These are phyloP conservation scores for Candida sithepensis DNA, from an alignment of 805 yeast species.

Conservation along the genomic window DNA sequence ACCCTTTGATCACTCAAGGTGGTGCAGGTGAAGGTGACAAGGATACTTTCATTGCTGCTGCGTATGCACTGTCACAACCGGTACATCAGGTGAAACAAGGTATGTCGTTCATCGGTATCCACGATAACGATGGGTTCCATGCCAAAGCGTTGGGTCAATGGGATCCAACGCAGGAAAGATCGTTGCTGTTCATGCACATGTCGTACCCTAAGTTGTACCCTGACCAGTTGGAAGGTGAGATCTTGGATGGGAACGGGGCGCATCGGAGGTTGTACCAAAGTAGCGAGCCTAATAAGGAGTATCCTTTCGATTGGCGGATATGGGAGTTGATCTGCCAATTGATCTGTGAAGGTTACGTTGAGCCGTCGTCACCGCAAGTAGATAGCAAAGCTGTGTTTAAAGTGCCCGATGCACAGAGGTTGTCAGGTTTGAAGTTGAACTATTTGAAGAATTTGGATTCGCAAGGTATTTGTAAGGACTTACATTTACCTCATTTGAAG, in stretches of 20 bases:
- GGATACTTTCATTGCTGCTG: conserved; percentile 72
- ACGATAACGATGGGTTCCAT: conserved; percentile 31
- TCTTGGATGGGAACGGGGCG: conserved; percentile 9
- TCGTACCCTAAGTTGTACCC: conserved; percentile 53
- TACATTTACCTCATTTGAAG: conserved; percentile 35
- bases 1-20: conserved; percentile 66
- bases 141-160: conserved; percentile 44
- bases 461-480: conserved; percentile 27
- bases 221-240: conserved; percentile 18
- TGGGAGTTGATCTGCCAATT: conserved; percentile 37
- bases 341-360: conserved; percentile 27
- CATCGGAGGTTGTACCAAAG: conserved; percentile 33
- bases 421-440: conserved; percentile 26
- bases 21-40: conserved; percentile 78
- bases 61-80: conserved; percentile 35
- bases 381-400: conserved; percentile 17
- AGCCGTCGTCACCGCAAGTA: no score
- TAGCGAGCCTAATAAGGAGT: conserved; percentile 20
- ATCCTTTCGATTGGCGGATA: conserved; percentile 38
- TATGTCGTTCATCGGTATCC: conserved; percentile 50
- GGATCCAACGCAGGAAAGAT: conserved; percentile 36
- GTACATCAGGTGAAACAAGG: conserved; percentile 48
- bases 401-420: conserved; percentile 8
- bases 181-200: conserved; percentile 49
- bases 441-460: conserved; percentile 27